Evolutionary conservation across 768 basidiomycete species (phyloP).

Genomic region (Tulasnella sp.): DNA sequence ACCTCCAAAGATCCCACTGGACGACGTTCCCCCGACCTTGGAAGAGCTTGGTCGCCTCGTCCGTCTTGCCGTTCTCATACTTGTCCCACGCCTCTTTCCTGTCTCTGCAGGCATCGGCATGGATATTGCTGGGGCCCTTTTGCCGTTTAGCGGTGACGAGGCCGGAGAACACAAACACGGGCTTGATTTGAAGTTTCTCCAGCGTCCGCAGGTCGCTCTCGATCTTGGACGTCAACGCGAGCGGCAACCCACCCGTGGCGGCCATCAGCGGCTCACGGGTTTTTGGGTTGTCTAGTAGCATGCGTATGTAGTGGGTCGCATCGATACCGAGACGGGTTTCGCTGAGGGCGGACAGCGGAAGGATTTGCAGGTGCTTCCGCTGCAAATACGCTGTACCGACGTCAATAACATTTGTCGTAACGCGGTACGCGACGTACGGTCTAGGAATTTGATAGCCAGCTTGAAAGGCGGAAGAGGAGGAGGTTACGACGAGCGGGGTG

Average conservation of each 20-base stretch:
- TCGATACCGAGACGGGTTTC: slow-evolving; percentile 96
- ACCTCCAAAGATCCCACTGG: slow-evolving; percentile 91
- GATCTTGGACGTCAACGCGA: slow-evolving; percentile 76
- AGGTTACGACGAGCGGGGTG: not conserved
- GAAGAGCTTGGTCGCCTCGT: slow-evolving; percentile 73
- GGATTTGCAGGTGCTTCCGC: slow-evolving; percentile 74
- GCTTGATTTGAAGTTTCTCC: slow-evolving; percentile 87
- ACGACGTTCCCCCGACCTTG: slow-evolving; percentile 54
- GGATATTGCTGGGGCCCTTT: slow-evolving; percentile 48
- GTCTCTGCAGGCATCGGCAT: slow-evolving; percentile 57
- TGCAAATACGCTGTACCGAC: slow-evolving; percentile 53
- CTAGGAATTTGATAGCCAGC: slow-evolving; percentile 77
- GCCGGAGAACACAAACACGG: slow-evolving; percentile 96
- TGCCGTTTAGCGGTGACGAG: slow-evolving; percentile 63
- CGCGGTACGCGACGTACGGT: slow-evolving; percentile 41
- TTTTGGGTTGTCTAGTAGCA: slow-evolving; percentile 58
- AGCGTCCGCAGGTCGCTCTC: slow-evolving; percentile 83
- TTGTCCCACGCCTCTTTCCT: slow-evolving; percentile 80
- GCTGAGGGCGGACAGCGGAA: slow-evolving; percentile 65
- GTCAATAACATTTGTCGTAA: not conserved
- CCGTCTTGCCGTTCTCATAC: slow-evolving; percentile 87
- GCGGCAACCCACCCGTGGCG: slow-evolving; percentile 87
- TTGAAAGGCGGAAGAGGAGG: not conserved
- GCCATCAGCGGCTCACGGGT: slow-evolving; percentile 85
- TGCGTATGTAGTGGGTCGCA: slow-evolving; percentile 77